Conservation (phyloP, 2,329 filamentous ascomycete species). For the Exophiala spinifera region DNA sequence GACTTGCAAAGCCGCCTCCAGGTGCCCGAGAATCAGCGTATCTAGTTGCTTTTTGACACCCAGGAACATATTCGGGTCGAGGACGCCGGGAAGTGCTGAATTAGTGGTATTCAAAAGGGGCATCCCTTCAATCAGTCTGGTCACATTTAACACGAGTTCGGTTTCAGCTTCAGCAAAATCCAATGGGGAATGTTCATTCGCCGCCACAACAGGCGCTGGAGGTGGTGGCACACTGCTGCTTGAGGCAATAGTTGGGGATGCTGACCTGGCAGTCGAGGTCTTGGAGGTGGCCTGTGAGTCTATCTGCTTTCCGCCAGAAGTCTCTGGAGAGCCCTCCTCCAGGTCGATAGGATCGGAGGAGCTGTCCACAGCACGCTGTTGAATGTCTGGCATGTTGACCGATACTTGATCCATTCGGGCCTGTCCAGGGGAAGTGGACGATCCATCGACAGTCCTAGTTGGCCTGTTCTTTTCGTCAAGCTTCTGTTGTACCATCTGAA, state of each 20-base stretch:
- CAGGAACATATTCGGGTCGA: constrained; percentile 6
- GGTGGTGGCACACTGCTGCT: not conserved
- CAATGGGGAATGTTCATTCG: not conserved
- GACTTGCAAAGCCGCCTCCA: constrained; percentile 19
- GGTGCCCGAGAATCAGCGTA: constrained; percentile 16
- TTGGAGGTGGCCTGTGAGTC: not conserved
- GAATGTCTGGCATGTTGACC: constrained; percentile 16
- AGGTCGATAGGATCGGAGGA: constrained; percentile 7
- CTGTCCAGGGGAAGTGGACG: too few relatives aligned
- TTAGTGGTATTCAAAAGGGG: not conserved
- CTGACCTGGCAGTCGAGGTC: not conserved
- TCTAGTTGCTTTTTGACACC: constrained; percentile 17
- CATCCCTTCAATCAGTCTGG: constrained; percentile 13
- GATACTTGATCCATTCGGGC: constrained; percentile 11
- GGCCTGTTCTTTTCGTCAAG: too few relatives aligned
- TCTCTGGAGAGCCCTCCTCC: constrained; percentile 1
- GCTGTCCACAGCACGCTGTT: constrained; percentile 8
- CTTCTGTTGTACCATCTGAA: not conserved
- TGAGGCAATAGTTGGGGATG: not conserved
- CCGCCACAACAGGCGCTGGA: not conserved
- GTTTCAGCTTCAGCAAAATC: constrained; percentile 7
- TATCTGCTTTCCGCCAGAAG: not conserved
- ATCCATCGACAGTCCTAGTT: too few relatives aligned
- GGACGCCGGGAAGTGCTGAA: not conserved
- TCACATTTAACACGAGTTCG: constrained; percentile 11